Percentiles rank a stretch among this genome's conserved stretches.
phyloP scores from a whole-genome alignment of 495 filamentous ascomycete genomes.

The Podospora pseudoanserina region DNA sequence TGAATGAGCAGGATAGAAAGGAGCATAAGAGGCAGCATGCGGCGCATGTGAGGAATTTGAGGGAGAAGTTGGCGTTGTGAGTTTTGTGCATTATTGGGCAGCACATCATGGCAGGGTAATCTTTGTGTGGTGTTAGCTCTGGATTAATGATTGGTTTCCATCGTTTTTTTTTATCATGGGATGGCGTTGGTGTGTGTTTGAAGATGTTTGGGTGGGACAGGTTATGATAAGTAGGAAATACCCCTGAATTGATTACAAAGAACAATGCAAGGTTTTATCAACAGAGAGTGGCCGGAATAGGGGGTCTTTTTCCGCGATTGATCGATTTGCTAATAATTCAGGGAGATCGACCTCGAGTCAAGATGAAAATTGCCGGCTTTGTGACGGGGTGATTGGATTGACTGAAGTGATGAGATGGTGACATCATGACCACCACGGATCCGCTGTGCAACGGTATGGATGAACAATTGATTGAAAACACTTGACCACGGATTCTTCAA shows the following conservation, averaged over 20 bases:
- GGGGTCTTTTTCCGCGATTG: not conserved
- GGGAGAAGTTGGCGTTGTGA: not conserved
- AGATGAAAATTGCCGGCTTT: not conserved
- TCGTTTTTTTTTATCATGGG: not conserved
- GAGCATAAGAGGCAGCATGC: constrained; percentile 42
- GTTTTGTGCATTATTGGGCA: not conserved
- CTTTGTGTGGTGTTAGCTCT: not conserved
- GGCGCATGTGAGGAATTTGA: constrained; percentile 17
- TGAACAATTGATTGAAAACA: not conserved
- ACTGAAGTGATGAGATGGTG: not conserved
- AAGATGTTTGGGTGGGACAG: not conserved
- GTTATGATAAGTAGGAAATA: constrained; percentile 8
- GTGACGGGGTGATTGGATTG: not conserved
- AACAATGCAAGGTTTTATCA: not conserved
- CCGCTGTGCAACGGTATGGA: not conserved
- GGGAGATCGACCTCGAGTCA: not conserved
- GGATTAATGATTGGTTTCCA: not conserved
- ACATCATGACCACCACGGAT: not conserved
- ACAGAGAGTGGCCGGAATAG: too few relatives aligned
- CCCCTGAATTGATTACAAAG: constrained; percentile 13
- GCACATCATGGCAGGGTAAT: not conserved
- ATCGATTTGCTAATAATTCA: not conserved
- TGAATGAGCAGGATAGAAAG: constrained; percentile 44
- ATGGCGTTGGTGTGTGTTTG: not conserved
- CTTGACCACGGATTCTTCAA: not conserved